Evolutionary conservation across 805 yeast species (phyloP).

Genomic region (Candida verbasci): DNA sequence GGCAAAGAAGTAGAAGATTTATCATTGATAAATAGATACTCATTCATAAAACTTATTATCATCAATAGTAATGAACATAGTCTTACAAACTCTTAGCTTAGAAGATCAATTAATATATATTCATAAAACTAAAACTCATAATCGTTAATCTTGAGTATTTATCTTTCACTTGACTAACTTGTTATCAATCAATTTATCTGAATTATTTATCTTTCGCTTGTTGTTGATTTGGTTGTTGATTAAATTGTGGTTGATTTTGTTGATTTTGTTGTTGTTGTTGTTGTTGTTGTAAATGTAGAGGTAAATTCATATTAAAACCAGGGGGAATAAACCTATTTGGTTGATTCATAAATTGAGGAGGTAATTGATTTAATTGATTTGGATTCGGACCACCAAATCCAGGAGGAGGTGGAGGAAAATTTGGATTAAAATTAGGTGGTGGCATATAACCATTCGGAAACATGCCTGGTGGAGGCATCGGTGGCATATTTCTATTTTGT

Average conservation of each 20-base stretch:
- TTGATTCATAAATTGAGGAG: slow-evolving; percentile 10
- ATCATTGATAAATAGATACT: no score
- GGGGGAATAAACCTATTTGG: slow-evolving; percentile 11
- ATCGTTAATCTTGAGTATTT: no score
- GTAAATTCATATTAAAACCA: slow-evolving; percentile 13
- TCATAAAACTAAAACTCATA: no score
- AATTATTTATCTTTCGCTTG: neutral
- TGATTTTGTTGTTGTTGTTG: slow-evolving; percentile 12
- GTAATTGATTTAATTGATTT: slow-evolving; percentile 11
- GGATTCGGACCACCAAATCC: slow-evolving; percentile 6
- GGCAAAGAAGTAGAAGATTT: no score
- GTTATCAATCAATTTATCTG: no score
- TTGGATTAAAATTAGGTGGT: slow-evolving; percentile 11
- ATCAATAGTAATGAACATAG: no score
- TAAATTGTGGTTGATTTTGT: no score
- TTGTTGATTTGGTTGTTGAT: slow-evolving; percentile 6
- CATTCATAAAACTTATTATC: no score
- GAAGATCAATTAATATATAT: no score
- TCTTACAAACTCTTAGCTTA: no score
- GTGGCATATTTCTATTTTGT: slow-evolving; percentile 6
- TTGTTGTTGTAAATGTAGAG: slow-evolving; percentile 14
- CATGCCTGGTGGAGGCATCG: slow-evolving; percentile 31
- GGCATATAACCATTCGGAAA: slow-evolving; percentile 25
- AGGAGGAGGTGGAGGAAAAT: slow-evolving; percentile 7
- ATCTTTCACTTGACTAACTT: no score